Evolutionary conservation across 2,329 filamentous ascomycete species (phyloP).

Genomic region (Talaromyces sp.): DNA sequence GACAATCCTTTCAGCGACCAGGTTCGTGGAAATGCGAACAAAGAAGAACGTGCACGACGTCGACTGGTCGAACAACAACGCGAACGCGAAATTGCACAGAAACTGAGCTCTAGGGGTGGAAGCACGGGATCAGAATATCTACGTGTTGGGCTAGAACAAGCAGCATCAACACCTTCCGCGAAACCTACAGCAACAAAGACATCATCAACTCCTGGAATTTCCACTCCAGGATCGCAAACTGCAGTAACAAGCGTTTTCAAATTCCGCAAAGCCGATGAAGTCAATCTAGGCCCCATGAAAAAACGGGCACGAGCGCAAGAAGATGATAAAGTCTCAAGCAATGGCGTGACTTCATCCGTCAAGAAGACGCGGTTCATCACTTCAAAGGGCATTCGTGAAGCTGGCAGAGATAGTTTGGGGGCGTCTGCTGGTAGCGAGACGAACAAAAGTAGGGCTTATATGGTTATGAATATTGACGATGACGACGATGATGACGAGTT

Average conservation of each 20-base stretch:
- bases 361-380: constrained; percentile 77
- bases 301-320: constrained; percentile 34
- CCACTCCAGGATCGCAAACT: background rate
- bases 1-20: constrained; percentile 40
- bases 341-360: constrained; percentile 27
- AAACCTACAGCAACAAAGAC: background rate
- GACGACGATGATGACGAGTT: constrained; percentile 51
- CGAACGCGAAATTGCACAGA: constrained; percentile 42
- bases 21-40: constrained; percentile 36
- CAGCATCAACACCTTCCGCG: constrained; percentile 11
- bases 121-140: constrained; percentile 43
- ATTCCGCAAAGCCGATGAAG: constrained; percentile 30
- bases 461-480: constrained; percentile 32
- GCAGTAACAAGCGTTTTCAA: constrained; percentile 18
- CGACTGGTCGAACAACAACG: constrained; percentile 40
- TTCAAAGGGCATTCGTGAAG: constrained; percentile 69
- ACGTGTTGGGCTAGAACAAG: constrained; percentile 29
- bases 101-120: constrained; percentile 32
- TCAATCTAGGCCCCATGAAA: constrained; percentile 36
- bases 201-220: constrained; percentile 18
- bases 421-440: constrained; percentile 40
- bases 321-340: constrained; percentile 24
- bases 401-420: constrained; percentile 67
- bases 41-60: constrained; percentile 40
- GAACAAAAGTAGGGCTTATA: constrained; percentile 5